These are phyloP conservation scores for Yamadazyma akitaensis DNA, from an alignment of 805 yeast species.

Conservation along the genomic window DNA sequence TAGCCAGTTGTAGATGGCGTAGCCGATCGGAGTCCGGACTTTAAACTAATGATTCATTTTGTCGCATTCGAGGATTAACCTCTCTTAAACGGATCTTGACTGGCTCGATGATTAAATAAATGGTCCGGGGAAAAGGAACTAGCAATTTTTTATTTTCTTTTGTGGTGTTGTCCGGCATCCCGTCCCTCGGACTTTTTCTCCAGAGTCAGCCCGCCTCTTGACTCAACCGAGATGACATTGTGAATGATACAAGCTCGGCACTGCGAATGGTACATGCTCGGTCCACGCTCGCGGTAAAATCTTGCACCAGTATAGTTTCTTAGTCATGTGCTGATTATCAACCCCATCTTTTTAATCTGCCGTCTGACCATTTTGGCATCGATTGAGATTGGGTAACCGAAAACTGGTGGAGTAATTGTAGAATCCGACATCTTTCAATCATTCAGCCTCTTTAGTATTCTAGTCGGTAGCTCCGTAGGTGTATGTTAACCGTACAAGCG, in stretches of 20 bases:
- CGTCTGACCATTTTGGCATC: not conserved
- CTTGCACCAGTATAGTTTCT: not conserved
- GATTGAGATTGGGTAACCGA: no score
- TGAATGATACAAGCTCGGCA: not conserved
- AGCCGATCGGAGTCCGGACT: slow-evolving; percentile 13
- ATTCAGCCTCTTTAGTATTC: not conserved
- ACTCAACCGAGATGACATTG: not conserved
- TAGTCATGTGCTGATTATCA: not conserved
- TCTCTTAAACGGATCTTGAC: not conserved
- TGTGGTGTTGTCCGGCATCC: not conserved
- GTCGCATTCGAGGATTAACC: not conserved
- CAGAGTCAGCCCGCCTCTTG: not conserved
- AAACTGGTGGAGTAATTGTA: no score
- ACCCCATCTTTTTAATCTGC: not conserved
- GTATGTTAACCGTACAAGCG: not conserved
- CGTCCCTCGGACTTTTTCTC: slow-evolving; percentile 6
- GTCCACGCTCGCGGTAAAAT: not conserved
- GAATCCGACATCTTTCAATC: no score
- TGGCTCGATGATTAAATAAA: not conserved
- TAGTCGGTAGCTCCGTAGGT: not conserved
- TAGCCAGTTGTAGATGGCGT: slow-evolving; percentile 4
- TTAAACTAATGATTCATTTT: not conserved
- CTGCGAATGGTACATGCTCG: not conserved
- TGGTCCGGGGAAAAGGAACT: slow-evolving; percentile 9
- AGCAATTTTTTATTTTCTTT: not conserved